These are phyloP conservation scores for Steccherinum ochraceum DNA, from an alignment of 768 basidiomycete species.

Conservation along the genomic window DNA sequence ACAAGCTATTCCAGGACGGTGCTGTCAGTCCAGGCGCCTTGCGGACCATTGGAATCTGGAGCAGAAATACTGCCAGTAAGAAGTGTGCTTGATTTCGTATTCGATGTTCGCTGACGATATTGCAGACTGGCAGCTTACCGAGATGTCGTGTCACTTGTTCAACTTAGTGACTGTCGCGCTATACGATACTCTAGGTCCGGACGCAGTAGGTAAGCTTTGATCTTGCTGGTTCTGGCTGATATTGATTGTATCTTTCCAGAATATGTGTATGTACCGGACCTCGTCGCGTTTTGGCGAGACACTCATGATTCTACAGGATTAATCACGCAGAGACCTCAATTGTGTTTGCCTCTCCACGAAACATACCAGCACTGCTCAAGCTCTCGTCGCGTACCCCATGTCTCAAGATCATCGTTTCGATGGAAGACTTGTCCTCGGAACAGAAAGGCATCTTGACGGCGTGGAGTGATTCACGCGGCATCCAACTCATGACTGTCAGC, in stretches of 20 bases:
- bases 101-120: neutral
- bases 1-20: slow-evolving; percentile 56
- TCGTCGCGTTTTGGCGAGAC: too few relatives aligned
- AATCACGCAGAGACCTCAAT: slow-evolving; percentile 82
- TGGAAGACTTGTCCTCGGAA: slow-evolving; percentile 54
- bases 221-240: neutral
- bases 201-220: slow-evolving; percentile 67
- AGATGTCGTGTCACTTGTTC: slow-evolving; percentile 77
- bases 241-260: neutral
- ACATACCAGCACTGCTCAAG: slow-evolving; percentile 73
- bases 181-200: slow-evolving; percentile 91
- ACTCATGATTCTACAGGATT: slow-evolving; percentile 27
- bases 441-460: slow-evolving; percentile 48
- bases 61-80: slow-evolving; percentile 72
- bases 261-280: neutral
- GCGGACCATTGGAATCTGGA: slow-evolving; percentile 80
- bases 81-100: neutral
- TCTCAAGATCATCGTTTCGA: slow-evolving; percentile 71
- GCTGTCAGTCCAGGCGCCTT: slow-evolving; percentile 56
- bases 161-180: slow-evolving; percentile 79
- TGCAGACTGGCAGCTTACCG: slow-evolving; percentile 90
- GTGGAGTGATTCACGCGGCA: slow-evolving; percentile 63
- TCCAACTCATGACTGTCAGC: slow-evolving; percentile 56
- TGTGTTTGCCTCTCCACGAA: slow-evolving; percentile 66
- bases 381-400: slow-evolving; percentile 53